Conservation (phyloP, 179 eudicot species). For the Beta lomatogona region DNA sequence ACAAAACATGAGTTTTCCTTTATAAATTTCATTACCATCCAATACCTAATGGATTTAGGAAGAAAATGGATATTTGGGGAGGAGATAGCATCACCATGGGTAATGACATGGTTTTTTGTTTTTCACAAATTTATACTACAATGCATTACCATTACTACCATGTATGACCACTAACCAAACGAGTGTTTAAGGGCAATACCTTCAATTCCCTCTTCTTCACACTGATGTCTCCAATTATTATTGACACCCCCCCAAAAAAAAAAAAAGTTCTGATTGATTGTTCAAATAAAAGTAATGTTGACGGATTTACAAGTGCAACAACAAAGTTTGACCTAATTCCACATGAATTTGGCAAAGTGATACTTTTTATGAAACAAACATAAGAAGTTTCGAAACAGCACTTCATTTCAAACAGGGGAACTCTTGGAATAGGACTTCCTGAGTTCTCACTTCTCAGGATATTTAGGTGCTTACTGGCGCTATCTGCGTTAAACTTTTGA, state of each 20-base stretch:
- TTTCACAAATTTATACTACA: too few species aligned
- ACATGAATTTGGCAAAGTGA: neutral
- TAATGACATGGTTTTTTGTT: too few species aligned
- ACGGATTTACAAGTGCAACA: neutral
- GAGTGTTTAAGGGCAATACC: neutral
- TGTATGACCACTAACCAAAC: too few species aligned
- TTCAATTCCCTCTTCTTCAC: neutral
- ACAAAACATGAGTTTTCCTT: too few species aligned
- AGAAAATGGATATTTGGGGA: too few species aligned
- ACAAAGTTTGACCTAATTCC: neutral
- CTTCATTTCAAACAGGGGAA: neutral
- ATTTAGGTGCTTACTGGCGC: neutral
- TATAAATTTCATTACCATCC: too few species aligned
- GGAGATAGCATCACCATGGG: too few species aligned
- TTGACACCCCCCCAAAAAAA: too few species aligned
- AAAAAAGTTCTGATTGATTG: neutral
- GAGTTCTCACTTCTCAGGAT: neutral
- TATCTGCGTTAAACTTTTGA: neutral
- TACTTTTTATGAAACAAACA: neutral
- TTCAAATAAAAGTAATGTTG: neutral
- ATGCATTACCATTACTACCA: too few species aligned
- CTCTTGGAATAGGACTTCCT: too few species aligned
- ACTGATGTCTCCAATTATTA: neutral
- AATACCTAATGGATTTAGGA: too few species aligned
- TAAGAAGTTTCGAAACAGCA: neutral